phyloP scores from a whole-genome alignment of 1,139 yeast species.

The Zygoascus meyerae region DNA sequence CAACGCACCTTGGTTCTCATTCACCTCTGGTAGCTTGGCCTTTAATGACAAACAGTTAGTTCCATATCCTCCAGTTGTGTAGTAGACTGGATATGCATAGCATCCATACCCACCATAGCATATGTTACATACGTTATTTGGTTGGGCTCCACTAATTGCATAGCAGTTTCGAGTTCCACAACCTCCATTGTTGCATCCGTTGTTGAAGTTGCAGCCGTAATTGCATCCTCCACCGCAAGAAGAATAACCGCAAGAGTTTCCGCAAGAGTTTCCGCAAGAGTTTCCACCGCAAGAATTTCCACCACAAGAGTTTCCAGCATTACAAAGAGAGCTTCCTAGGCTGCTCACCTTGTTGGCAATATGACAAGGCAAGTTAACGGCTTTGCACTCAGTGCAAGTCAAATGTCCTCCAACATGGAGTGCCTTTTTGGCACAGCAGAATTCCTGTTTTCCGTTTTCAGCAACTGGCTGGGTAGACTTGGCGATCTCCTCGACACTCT shows the following conservation, averaged over 20 bases:
- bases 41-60: constrained; percentile 6
- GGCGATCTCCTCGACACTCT: constrained; percentile 6
- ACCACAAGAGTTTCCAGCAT: constrained; percentile 10
- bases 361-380: constrained; percentile 5
- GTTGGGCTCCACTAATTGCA: constrained; percentile 7
- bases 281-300: constrained; percentile 8
- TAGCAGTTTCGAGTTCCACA: constrained; percentile 2
- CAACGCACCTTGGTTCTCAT: not conserved
- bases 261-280: constrained; percentile 8
- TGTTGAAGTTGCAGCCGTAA: too few relatives aligned
- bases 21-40: constrained; percentile 3
- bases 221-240: not conserved
- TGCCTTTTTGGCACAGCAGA: constrained; percentile 4
- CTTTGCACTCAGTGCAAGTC: constrained; percentile 7
- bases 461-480: constrained; percentile 1
- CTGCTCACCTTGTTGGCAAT: not conserved
- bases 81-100: constrained; percentile 1
- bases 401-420: constrained; percentile 3
- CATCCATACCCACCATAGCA: constrained; percentile 11
- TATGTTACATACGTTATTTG: constrained; percentile 5
- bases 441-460: constrained; percentile 2
- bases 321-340: not conserved
- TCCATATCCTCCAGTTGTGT: constrained; percentile 4
- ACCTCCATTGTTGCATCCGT: not conserved
- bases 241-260: not conserved